Evolutionary conservation across 768 basidiomycete species (phyloP).

Genomic region (Candolleomyces efflorescens): DNA sequence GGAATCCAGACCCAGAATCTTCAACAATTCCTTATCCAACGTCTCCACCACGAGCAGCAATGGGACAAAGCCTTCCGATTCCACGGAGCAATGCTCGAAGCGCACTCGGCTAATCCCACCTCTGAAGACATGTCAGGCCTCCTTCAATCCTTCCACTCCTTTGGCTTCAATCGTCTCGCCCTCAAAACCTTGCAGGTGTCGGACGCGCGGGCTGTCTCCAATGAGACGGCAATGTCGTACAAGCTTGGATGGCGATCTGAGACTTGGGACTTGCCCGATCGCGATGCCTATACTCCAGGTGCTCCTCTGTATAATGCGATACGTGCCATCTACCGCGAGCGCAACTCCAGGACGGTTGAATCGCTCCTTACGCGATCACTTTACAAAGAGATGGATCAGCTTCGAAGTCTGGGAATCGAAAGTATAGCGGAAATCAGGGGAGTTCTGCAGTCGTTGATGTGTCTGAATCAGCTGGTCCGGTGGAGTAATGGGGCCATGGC

Average conservation of each 20-base stretch:
- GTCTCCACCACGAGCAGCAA: slow-evolving; percentile 89
- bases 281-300: slow-evolving; percentile 40
- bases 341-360: slow-evolving; percentile 49
- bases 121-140: slow-evolving; percentile 56
- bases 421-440: slow-evolving; percentile 73
- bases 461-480: slow-evolving; percentile 66
- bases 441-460: slow-evolving; percentile 70
- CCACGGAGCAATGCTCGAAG: slow-evolving; percentile 86
- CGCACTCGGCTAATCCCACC: slow-evolving; percentile 35
- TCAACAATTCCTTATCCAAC: slow-evolving; percentile 73
- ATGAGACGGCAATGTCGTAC: slow-evolving; percentile 56
- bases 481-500: slow-evolving; percentile 44
- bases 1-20: slow-evolving; percentile 80
- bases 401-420: slow-evolving; percentile 70
- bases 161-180: slow-evolving; percentile 90
- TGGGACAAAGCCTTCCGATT: slow-evolving; percentile 90
- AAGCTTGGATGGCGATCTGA: slow-evolving; percentile 92
- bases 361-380: slow-evolving; percentile 47
- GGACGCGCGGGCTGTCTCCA: slow-evolving; percentile 25
- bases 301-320: slow-evolving; percentile 74
- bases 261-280: slow-evolving; percentile 89
- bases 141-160: slow-evolving; percentile 76
- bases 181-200: slow-evolving; percentile 54
- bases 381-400: slow-evolving; percentile 54
- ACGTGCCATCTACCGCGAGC: slow-evolving; percentile 77